Evolutionary conservation across 441 rosid genomes (phyloP).

Genomic region (Aleurites moluccanus): DNA sequence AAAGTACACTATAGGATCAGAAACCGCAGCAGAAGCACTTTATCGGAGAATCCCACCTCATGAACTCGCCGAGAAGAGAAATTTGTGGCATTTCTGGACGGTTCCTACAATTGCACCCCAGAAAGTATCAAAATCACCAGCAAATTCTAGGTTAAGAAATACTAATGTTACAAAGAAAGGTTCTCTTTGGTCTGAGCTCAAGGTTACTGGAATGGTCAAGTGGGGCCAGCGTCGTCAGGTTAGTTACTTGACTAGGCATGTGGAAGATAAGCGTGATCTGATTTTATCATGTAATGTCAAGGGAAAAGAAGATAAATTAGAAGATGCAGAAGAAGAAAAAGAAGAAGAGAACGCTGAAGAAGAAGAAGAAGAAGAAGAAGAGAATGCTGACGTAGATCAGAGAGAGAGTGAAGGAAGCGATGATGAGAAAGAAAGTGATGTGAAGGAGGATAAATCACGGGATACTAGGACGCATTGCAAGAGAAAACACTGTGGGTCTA

Average conservation of each 20-base stretch:
- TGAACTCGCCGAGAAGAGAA: conserved; percentile 45
- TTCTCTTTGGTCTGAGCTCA: conserved; percentile 52
- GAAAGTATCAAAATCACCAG: neutral
- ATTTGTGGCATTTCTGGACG: conserved; percentile 68
- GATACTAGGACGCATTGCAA: conserved; percentile 31
- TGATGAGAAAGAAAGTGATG: conserved; percentile 6
- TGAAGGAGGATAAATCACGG: conserved; percentile 3
- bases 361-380: conserved; percentile 15
- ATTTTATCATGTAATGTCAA: conserved; percentile 9
- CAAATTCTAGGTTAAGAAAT: conserved; percentile 4
- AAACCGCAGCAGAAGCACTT: conserved; percentile 60
- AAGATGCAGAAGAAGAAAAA: conserved; percentile 12
- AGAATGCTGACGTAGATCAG: conserved; percentile 23
- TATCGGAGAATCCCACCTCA: conserved; percentile 55
- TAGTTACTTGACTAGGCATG: conserved; percentile 44
- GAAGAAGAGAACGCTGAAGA: conserved; percentile 23
- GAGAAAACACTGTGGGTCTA: conserved; percentile 39
- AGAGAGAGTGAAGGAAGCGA: conserved; percentile 19
- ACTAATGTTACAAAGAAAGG: conserved; percentile 35
- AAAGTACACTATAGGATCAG: conserved; percentile 53
- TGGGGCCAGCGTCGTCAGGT: conserved; percentile 85
- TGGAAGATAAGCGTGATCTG: conserved; percentile 25
- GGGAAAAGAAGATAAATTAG: conserved; percentile 29
- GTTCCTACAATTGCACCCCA: conserved; percentile 16
- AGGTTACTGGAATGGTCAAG: conserved; percentile 46